A percentile compares a stretch with the other conserved stretches of the same genome.
These are phyloP conservation scores for Sequoia sempervirens DNA, from an alignment of 75 land plant genomes.

Conservation along the genomic window DNA sequence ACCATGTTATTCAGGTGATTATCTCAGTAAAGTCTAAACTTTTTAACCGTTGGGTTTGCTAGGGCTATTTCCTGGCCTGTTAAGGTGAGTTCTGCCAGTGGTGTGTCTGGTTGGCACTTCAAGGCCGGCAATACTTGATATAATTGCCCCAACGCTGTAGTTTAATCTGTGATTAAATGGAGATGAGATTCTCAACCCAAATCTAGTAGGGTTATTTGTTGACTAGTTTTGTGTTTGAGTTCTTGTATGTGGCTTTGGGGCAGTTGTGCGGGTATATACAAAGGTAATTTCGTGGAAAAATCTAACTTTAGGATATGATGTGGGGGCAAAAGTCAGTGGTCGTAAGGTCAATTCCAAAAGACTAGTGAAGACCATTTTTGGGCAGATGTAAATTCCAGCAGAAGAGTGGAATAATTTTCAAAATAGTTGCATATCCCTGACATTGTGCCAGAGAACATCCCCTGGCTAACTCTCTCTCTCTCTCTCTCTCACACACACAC, in stretches of 20 bases:
- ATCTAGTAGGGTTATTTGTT: background rate
- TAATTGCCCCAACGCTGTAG: background rate
- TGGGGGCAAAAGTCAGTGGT: background rate
- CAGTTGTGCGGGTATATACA: background rate
- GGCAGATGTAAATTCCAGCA: background rate
- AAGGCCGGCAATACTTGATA: background rate
- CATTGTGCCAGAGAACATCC: background rate
- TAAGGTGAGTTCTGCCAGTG: background rate
- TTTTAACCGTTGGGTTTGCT: background rate
- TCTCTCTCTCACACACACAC: background rate
- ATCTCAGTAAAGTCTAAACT: background rate
- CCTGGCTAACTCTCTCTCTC: background rate
- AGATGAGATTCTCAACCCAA: background rate
- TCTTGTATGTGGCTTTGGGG: background rate
- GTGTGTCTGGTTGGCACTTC: background rate
- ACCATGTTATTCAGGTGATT: slow-evolving; percentile 90
- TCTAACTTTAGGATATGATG: background rate
- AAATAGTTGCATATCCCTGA: background rate
- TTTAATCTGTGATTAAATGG: background rate
- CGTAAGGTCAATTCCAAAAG: slow-evolving; percentile 1
- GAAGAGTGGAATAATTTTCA: background rate
- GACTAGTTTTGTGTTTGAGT: background rate
- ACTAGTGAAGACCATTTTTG: background rate
- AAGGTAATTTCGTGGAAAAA: background rate
- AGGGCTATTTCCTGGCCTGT: background rate